A percentile compares a stretch with the other conserved stretches of the same genome.
These are phyloP conservation scores for Diaporthe eres DNA, from an alignment of 2,329 filamentous ascomycete genomes.

Conservation along the genomic window DNA sequence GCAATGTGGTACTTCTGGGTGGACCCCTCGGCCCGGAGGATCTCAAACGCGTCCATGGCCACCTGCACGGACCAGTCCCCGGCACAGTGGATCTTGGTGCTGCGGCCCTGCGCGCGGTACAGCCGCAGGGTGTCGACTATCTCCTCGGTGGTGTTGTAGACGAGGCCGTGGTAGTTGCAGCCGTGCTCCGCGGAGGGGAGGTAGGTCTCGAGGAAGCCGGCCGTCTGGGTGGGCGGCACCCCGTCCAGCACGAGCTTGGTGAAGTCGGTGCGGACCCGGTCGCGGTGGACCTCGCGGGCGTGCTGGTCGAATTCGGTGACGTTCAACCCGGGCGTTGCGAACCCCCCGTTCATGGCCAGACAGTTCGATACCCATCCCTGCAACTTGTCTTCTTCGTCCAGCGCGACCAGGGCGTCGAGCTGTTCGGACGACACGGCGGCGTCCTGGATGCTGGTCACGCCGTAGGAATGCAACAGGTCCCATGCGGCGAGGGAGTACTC, in stretches of 20 bases:
- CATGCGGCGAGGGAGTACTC: background rate
- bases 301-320: background rate
- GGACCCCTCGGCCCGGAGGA: background rate
- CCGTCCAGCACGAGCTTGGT: constrained; percentile 2
- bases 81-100: background rate
- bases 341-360: background rate
- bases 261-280: constrained; percentile 7
- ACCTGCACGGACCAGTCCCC: background rate
- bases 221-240: background rate
- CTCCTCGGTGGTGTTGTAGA: background rate
- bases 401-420: background rate
- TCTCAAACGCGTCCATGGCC: background rate
- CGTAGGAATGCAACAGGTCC: background rate
- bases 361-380: constrained; percentile 7
- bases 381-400: background rate
- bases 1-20: background rate
- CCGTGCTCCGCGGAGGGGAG: background rate
- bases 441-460: background rate
- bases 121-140: background rate
- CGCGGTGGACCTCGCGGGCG: background rate
- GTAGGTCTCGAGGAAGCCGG: background rate
- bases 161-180: background rate
- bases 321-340: background rate
- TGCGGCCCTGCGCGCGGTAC: background rate
- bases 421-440: background rate